phyloP scores from a whole-genome alignment of 2,329 filamentous ascomycete species.

The Pseudogymnoascus sp. region DNA sequence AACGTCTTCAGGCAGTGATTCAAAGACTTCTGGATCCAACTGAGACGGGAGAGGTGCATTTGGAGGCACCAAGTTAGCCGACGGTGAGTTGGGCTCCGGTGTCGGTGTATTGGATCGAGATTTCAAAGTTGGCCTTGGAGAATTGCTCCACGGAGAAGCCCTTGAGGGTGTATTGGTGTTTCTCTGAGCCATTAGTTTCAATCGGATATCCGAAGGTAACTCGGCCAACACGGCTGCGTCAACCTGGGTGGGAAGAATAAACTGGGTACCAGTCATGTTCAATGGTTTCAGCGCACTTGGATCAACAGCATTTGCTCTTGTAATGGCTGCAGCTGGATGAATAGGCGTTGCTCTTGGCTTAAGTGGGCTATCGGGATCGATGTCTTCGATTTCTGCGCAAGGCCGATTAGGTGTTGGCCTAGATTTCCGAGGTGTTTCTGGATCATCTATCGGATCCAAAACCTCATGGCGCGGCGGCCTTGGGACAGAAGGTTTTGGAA shows the following conservation, averaged over 20 bases:
- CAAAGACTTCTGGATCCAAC: constrained; percentile 76
- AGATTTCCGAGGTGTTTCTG: constrained; percentile 22
- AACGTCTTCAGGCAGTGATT: constrained; percentile 76
- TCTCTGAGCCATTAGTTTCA: constrained; percentile 58
- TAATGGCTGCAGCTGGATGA: constrained; percentile 46
- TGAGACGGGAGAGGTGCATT: constrained; percentile 52
- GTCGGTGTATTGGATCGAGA: constrained; percentile 23
- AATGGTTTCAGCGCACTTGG: constrained; percentile 56
- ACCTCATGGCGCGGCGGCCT: constrained; percentile 24
- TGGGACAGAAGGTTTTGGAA: constrained; percentile 45
- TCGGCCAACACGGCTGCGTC: constrained; percentile 78
- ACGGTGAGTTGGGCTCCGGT: not conserved
- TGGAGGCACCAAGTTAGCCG: not conserved
- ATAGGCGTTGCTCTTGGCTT: constrained; percentile 34
- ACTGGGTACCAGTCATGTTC: constrained; percentile 82
- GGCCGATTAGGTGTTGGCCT: constrained; percentile 11
- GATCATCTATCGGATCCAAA: constrained; percentile 20
- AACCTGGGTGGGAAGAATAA: constrained; percentile 75
- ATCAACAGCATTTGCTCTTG: constrained; percentile 38
- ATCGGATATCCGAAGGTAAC: constrained; percentile 74
- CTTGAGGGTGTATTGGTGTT: constrained; percentile 21
- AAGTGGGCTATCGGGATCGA: constrained; percentile 44
- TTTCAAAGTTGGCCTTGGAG: constrained; percentile 30
- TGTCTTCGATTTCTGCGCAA: constrained; percentile 29
- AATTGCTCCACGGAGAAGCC: constrained; percentile 24